Base-by-base conservation (phyloP, 352 stramenopile genomes). In the Blastocystis sp. region DNA sequence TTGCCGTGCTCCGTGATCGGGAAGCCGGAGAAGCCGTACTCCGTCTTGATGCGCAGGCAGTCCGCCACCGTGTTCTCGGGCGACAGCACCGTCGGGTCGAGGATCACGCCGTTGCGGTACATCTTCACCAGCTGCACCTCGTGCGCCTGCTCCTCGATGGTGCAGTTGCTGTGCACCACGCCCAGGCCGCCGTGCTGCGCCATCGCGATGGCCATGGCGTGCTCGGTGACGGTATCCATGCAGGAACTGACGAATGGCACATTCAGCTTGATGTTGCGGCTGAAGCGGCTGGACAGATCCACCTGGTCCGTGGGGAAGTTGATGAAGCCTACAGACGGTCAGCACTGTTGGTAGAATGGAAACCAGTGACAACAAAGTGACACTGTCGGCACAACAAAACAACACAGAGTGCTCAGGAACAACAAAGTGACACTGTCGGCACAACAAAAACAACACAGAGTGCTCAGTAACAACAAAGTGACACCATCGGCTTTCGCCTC, bases 111-210 rank as follows among this genome's bases (percentile, higher is more conserved):
- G 28, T 67, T 88, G 45, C 89, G 89, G 77, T 89, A 91, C 23
- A 43, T 59, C 71, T 91, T 91, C 48, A 90, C 88, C 28, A 95
- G 91, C 48, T 90, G 90, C 90, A 97, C 94, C 89, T 95, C 93
- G 89, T 95, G 94, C 38, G 93, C 96, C 91, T 99, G 97, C 86
- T 98, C 96, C 88, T 98, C 94, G 41, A 98, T 90, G 41, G 92
- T 96, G 92, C 98, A 98, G 93, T 99, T 99, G 91, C 98, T 99
- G 92, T 99, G 97, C 89, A 99, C 98, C 89, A 99, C 97, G 45
- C 97, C 97, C 87, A 99, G 98, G 52, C 95, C 95, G 60, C 97
- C 97, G 91, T 99, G 95, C 53, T 99, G 92, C 7, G 97, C 97
- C 96, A 99, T 98, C 78, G 93, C 93, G 88, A 99, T 99, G 66